These are phyloP conservation scores for Thelonectria blattea DNA, from an alignment of 2,329 filamentous ascomycete genomes.

Conservation along the genomic window DNA sequence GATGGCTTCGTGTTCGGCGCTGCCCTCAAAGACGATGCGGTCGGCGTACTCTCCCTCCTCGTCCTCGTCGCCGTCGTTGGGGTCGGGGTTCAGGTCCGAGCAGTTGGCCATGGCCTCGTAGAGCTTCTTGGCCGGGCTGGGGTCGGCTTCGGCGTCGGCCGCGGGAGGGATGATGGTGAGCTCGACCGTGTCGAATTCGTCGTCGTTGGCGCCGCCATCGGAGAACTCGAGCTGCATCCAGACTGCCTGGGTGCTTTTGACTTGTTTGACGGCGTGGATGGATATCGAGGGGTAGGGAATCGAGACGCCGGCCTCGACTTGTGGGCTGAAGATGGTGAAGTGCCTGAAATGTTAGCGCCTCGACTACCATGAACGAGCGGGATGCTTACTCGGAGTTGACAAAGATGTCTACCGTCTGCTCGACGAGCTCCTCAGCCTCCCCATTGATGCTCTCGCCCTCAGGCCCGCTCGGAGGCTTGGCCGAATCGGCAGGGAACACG, in stretches of 20 bases:
- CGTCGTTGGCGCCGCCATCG: conserved; percentile 62
- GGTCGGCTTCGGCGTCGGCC: conserved; percentile 29
- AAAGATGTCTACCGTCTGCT: conserved; percentile 62
- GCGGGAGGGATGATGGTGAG: conserved; percentile 66
- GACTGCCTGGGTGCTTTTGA: conserved; percentile 55
- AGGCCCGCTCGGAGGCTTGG: conserved; percentile 37
- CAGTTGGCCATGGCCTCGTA: conserved; percentile 76
- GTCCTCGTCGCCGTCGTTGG: conserved; percentile 62
- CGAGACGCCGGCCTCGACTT: conserved; percentile 64
- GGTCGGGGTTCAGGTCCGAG: conserved; percentile 78
- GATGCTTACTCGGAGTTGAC: conserved; percentile 62
- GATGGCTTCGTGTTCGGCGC: conserved; percentile 55
- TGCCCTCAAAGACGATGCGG: conserved; percentile 63
- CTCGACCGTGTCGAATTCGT: conserved; percentile 71
- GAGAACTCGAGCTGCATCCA: conserved; percentile 74
- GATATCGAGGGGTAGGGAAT: conserved; percentile 78
- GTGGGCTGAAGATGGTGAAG: conserved; percentile 68
- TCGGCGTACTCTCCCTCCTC: conserved; percentile 62
- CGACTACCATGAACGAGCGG: background rate
- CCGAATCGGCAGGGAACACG: conserved; percentile 54
- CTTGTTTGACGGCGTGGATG: conserved; percentile 75
- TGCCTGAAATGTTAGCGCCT: conserved; percentile 31
- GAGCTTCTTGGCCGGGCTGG: conserved; percentile 49
- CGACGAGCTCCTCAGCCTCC: conserved; percentile 46
- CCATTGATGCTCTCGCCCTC: conserved; percentile 35